Conservation (phyloP, 345 rosid species). For the Eucalyptus tenuipes region DNA sequence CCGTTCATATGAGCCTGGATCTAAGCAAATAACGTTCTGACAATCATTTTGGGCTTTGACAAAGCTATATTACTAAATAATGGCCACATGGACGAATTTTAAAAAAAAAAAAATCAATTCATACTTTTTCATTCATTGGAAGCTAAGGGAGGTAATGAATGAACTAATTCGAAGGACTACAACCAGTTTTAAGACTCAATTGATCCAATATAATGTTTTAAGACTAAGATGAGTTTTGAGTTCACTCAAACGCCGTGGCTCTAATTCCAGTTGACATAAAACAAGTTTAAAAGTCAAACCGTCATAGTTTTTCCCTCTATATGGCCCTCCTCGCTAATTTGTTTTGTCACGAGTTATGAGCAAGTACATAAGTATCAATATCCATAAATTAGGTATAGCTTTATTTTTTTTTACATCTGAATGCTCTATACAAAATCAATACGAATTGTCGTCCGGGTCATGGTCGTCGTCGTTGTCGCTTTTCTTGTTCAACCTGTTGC, state of each 20-base stretch:
- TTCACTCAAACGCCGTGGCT: background rate
- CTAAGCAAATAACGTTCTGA: background rate
- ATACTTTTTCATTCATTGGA: background rate
- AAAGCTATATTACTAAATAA: background rate
- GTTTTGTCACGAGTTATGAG: background rate
- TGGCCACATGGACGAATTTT: background rate
- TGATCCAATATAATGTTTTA: background rate
- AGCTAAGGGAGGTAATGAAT: background rate
- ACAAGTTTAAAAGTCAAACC: background rate
- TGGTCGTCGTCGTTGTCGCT: background rate
- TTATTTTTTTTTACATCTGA: background rate
- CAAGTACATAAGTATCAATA: background rate
- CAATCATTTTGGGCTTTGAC: background rate
- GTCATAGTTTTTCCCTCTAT: background rate
- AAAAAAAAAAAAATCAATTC: background rate
- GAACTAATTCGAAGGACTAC: background rate
- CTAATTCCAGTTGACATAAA: background rate
- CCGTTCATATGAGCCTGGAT: background rate
- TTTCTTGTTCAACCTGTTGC: background rate
- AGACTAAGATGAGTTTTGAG: background rate
- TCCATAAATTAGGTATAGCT: background rate
- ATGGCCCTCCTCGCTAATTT: background rate
- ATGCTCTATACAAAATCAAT: background rate
- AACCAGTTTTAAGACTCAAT: background rate
- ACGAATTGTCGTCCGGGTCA: background rate